A percentile compares a stretch with the other conserved stretches of the same genome.
phyloP scores from a whole-genome alignment of 805 yeast genomes.

The Saccharomycopsis sp. region DNA sequence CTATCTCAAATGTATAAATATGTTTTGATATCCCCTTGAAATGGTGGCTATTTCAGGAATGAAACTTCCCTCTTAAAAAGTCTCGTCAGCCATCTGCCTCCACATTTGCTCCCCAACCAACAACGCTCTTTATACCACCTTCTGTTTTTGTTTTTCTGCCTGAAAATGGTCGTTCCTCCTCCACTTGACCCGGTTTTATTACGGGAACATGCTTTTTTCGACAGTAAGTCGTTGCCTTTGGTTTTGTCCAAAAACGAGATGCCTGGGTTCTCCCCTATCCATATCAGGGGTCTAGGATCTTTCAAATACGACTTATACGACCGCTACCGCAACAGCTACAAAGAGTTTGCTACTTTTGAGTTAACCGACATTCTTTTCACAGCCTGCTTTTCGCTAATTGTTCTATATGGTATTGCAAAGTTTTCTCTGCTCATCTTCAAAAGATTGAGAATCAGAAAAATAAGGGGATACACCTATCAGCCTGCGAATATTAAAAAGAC shows the following conservation, averaged over 20 bases:
- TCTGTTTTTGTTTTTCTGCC: no score
- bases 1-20: neutral
- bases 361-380: neutral
- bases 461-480: neutral
- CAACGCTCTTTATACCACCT: no score
- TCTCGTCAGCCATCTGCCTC: no score
- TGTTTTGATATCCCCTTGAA: neutral
- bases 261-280: slow-evolving; percentile 14
- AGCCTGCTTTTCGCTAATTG: neutral
- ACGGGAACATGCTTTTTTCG: slow-evolving; percentile 33
- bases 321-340: neutral
- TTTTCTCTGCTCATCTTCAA: neutral
- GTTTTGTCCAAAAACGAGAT: slow-evolving; percentile 6
- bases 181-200: slow-evolving; percentile 31
- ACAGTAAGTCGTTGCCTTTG: slow-evolving; percentile 19
- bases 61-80: no score
- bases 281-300: slow-evolving; percentile 16
- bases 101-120: no score
- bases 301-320: slow-evolving; percentile 14
- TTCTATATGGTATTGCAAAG: neutral
- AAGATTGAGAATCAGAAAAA: neutral
- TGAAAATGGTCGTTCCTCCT: slow-evolving; percentile 28
- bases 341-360: neutral
- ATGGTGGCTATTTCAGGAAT: no score
- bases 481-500: neutral